Evolutionary conservation across 2,329 filamentous ascomycete species (phyloP), one percentile per base, ranked within the genome.

Genomic region (Monosporascus sp.): DNA sequence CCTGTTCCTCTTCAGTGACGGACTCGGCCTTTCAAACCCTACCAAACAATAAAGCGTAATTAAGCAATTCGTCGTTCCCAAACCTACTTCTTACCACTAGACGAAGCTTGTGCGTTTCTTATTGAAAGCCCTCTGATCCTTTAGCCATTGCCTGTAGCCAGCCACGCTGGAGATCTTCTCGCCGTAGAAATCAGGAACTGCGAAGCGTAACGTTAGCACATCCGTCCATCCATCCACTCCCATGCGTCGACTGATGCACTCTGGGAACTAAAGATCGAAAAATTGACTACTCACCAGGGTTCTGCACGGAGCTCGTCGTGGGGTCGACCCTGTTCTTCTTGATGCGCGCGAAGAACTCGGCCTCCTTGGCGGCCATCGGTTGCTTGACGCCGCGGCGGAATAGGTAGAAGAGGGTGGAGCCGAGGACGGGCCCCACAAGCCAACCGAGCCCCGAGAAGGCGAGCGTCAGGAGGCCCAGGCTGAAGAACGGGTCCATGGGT

Each of bases 51-150:
- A 26, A n/a, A 14, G 26, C 38, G 1, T 41, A 41, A 41, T 20
- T 8, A 41, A 41, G 17, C 38, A 41, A 19, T 31, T 31, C 5
- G 27, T 7, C 27, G 27, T 31, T 9, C 11, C 27, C 3, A 14
- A 14, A 11, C 27, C 31, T 7, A 17, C 17, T 7, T 45, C 44
- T 22, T 47, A 20, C 37, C 52, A 55, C 76, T 71, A 86, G 59
- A 86, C 73, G 71, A 85, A 84, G 64, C 75, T 83, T 61, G 76
- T 83, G 70, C 84, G 86, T 83, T 95, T 96, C 78, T 91, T 91
- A 76, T 96, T 96, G 76, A 96, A 99, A 9, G 92, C 93, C 58
- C 93, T 82, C 78, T 97, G 94, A 68, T 99, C 94, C 79, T 96
- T 97, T 66, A 99, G 76, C 94, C 94, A 99, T 71, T 91, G 87